These are phyloP conservation scores for Trypanosoma avium DNA, from an alignment of 208 protist species.

Conservation along the genomic window DNA sequence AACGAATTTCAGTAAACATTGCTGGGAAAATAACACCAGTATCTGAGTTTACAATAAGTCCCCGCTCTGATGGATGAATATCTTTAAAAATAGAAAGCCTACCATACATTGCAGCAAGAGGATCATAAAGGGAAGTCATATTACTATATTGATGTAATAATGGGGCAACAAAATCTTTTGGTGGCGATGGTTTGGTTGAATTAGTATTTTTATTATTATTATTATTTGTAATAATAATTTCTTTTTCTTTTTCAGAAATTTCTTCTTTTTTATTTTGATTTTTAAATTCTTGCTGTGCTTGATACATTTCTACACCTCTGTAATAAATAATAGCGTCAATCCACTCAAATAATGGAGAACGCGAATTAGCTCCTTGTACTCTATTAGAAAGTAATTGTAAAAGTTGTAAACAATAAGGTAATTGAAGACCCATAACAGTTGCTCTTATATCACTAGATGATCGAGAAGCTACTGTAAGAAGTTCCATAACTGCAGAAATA, in stretches of 20 bases:
- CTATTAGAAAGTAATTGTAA: conserved; percentile 65
- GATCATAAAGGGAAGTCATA: conserved; percentile 63
- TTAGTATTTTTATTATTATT: neutral
- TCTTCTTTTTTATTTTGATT: conserved; percentile 7
- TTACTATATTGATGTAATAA: conserved; percentile 78
- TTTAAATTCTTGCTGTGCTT: conserved; percentile 41
- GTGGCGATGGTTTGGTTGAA: conserved; percentile 32
- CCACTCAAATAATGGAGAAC: conserved; percentile 76
- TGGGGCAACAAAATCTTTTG: conserved; percentile 73
- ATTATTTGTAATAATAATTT: conserved; percentile 6
- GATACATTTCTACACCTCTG: conserved; percentile 77
- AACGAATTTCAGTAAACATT: conserved; percentile 77
- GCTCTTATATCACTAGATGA: conserved; percentile 52
- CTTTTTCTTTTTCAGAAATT: conserved; percentile 1
- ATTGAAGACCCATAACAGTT: conserved; percentile 66
- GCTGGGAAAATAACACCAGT: conserved; percentile 74
- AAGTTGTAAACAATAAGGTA: conserved; percentile 77
- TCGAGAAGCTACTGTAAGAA: conserved; percentile 66
- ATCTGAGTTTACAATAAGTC: conserved; percentile 55
- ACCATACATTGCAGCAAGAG: conserved; percentile 67
- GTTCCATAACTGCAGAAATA: conserved; percentile 73
- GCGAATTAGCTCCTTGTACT: conserved; percentile 38
- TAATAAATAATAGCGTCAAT: conserved; percentile 73
- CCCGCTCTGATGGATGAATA: conserved; percentile 65
- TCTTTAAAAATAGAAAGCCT: conserved; percentile 80